Base-by-base conservation (phyloP, 805 yeast genomes). In the Cyberlindnera mrakii region DNA sequence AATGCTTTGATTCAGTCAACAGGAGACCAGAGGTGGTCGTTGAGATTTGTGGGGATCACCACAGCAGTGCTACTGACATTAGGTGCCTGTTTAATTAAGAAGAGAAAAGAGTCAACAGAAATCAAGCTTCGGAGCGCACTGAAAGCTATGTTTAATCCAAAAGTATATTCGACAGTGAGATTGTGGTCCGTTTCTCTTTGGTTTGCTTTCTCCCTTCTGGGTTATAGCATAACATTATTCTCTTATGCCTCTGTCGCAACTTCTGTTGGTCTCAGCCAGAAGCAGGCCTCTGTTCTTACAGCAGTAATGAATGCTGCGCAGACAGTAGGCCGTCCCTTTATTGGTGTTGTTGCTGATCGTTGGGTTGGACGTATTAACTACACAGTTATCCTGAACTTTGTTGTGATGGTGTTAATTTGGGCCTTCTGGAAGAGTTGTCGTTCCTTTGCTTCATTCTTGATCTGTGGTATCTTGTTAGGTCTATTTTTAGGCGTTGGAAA, bases 271-370 rank as follows among this genome's bases (percentile, higher is more conserved):
- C 51, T 71, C 33, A 46, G 72, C 0, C 52, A 64, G 15, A 57
- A 59, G 14, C 64, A 74, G 33, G 78, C 72, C 25, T 64, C 78
- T 15, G 59, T 62, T n/a, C 48, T 71, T 32, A 69, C 75, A 3
- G 75, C 77, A 2, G 54, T 72, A 11, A 50, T 73, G 40, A 74
- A 73, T 45, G 72, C 68, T 6, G 68, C 70, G 0, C 80, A 75
- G 52, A 57, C 64, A 8, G 44, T 74, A 8, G 80, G 80, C 2
- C 62, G 81, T 52, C 76, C 78, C 1, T 6, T 54, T 2, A 65
- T 75, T 63, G 81, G 81, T 0, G 47, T 65, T 3, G 25, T 62
- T 4, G 72, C 75, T 30, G 80, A 75, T 47, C 61, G 57, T 39
- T 57, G 55, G 37, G 46, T 47, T 33, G 81, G 81, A 3, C 61